Evolutionary conservation across 345 rosid genomes (phyloP), one percentile per base, ranked within the genome.

Genomic region (Salix dunnii): DNA sequence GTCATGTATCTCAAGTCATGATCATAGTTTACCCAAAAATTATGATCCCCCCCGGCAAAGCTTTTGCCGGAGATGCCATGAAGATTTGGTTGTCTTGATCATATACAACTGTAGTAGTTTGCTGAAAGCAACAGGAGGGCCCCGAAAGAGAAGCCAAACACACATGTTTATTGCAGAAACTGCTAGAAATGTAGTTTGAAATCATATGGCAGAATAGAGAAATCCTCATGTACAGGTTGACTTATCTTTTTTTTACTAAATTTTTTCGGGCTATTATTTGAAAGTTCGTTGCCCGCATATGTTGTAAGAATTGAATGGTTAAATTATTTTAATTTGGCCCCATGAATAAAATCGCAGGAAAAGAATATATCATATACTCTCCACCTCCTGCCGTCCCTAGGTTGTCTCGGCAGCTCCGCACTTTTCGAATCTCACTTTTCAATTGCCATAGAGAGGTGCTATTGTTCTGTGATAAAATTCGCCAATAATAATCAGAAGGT

Each of bases 291-390:
- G 51, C 72, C 77, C 79, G 28, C 58, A 30, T 53, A 31, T 76
- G 75, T 27, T 82, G 84, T 77, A 84, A 79, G 74, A 80, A 78
- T 73, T 30, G 67, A 30, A 58, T 77, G 23, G 38, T 33, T 48
- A 6, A 17, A 63, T 83, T 76, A 73, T 78, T 78, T 78, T 35
- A 53, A 35, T 16, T 31, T 35, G 67, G 65, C 74, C 63, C 60
- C 43, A 12, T 30, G 42, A 81, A 83, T 83, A 81, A 83, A 83
- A 67, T 64, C 5, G 12, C 62, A 31, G 31, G 71, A 48, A 77
- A 43, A 20, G 43, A 40, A 10, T 40, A 5, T 46, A 3, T n/a
- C n/a, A n/a, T 6, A 35, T 46, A n/a, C 27, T n/a, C 17, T 13
- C 43, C 42, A 4, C 49, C 8, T 33, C 4, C 16, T 35, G 1